Conservation (phyloP, 169 alveolate species). For the Plasmodium gallinaceum region DNA sequence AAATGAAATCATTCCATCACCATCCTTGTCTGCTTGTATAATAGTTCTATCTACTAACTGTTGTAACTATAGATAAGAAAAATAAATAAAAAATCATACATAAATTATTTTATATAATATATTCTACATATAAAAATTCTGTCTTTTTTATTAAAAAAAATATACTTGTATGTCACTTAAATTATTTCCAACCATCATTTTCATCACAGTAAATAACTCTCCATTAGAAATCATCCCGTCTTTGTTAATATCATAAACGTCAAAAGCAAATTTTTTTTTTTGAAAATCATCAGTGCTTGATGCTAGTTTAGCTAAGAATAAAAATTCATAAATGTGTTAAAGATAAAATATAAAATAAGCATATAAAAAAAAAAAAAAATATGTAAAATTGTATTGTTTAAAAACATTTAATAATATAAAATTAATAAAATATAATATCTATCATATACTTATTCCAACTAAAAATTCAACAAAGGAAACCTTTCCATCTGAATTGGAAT, state of each 20-base stretch:
- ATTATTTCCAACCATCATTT: constrained; percentile 98
- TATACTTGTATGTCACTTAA: constrained; percentile 93
- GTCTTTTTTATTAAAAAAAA: constrained; percentile 8
- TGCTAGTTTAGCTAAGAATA: constrained; percentile 86
- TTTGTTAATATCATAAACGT: constrained; percentile 95
- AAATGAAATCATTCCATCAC: constrained; percentile 97
- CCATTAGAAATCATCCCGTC: constrained; percentile 98
- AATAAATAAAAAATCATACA: neutral
- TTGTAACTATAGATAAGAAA: constrained; percentile 87
- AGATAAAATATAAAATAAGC: neutral
- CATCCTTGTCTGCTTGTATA: constrained; percentile 97
- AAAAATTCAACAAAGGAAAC: constrained; percentile 97
- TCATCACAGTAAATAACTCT: constrained; percentile 95
- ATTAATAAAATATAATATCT: neutral
- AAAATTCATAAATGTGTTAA: neutral
- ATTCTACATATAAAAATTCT: neutral
- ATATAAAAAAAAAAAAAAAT: neutral
- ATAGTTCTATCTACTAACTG: constrained; percentile 97
- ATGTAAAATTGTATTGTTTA: neutral
- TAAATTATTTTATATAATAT: neutral
- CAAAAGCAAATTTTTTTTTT: constrained; percentile 95
- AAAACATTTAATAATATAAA: neutral
- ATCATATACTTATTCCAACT: constrained; percentile 92
- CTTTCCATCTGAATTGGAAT: constrained; percentile 95
- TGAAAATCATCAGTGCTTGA: constrained; percentile 94